Evolutionary conservation across 2,329 filamentous ascomycete species (phyloP).

Genomic region (Beauveria brongniartii): DNA sequence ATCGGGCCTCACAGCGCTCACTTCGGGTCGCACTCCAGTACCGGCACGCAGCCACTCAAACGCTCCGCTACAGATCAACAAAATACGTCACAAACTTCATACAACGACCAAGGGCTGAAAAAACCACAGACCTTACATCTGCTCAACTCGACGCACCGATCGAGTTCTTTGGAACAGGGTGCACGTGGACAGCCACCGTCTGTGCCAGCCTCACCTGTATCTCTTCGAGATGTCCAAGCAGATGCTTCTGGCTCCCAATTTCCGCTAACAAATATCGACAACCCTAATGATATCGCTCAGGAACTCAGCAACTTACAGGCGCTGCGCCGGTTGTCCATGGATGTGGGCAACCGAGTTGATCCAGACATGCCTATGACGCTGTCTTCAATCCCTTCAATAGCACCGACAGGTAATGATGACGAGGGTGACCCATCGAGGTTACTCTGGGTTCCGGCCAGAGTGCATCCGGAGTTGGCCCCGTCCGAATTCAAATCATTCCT

Average conservation of each 20-base stretch:
- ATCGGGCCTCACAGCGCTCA: conserved; percentile 25
- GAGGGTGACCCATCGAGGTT: conserved; percentile 82
- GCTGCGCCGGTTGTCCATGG: conserved; percentile 89
- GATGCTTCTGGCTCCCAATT: conserved; percentile 61
- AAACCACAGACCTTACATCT: conserved; percentile 36
- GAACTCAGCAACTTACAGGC: conserved; percentile 90
- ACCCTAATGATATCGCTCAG: conserved; percentile 81
- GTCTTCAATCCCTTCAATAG: conserved; percentile 63
- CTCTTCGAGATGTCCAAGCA: conserved; percentile 45
- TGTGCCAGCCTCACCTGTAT: conserved; percentile 27
- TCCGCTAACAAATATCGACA: conserved; percentile 81
- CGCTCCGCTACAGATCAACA: conserved; percentile 41
- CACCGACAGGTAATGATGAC: conserved; percentile 65
- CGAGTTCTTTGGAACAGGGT: conserved; percentile 31
- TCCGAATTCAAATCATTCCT: conserved; percentile 96
- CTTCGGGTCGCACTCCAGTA: conserved; percentile 27
- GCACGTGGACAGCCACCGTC: conserved; percentile 42
- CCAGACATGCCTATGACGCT: conserved; percentile 65
- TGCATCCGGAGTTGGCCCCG: conserved; percentile 91
- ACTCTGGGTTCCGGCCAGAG: conserved; percentile 90
- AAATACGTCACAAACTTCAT: conserved; percentile 20
- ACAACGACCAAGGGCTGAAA: conserved; percentile 28
- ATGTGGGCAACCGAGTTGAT: conserved; percentile 65
- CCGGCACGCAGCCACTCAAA: conserved; percentile 30
- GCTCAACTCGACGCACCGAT: conserved; percentile 32